A percentile compares a stretch with the other conserved stretches of the same genome.
Conservation (phyloP, 352 stramenopile species). For the Globisporangium recalcitrans region DNA sequence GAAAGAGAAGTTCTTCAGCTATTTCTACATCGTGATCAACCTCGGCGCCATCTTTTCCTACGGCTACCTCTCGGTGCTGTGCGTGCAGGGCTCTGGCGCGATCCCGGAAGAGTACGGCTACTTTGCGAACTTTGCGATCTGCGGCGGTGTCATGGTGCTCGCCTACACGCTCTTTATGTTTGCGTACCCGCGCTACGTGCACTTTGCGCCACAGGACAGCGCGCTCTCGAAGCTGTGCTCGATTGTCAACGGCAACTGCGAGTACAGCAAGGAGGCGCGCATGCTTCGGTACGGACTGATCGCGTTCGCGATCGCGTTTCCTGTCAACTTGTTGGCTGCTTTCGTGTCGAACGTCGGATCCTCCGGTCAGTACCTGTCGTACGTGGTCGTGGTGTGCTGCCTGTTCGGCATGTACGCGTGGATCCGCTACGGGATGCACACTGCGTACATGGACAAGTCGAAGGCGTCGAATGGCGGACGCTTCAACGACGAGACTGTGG, state of each 20-base stretch:
- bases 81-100: conserved; percentile 70
- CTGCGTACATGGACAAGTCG: conserved; percentile 80
- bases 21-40: conserved; percentile 92
- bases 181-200: conserved; percentile 58
- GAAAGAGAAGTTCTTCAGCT: conserved; percentile 88
- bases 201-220: conserved; percentile 70
- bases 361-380: conserved; percentile 67
- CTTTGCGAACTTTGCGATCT: conserved; percentile 85
- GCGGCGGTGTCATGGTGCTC: conserved; percentile 78
- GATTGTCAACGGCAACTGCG: conserved; percentile 73
- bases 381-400: conserved; percentile 60
- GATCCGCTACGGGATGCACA: conserved; percentile 79
- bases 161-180: conserved; percentile 64
- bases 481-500: conserved; percentile 78
- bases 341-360: conserved; percentile 53
- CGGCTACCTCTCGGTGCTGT: conserved; percentile 86
- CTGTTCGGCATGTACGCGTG: conserved; percentile 78
- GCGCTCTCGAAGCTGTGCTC: conserved; percentile 67
- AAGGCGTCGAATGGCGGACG: conserved; percentile 75
- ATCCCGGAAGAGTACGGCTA: conserved; percentile 85
- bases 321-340: conserved; percentile 69
- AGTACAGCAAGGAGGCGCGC: conserved; percentile 69
- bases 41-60: conserved; percentile 89
- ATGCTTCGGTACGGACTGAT: conserved; percentile 76
- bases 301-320: conserved; percentile 58